These are phyloP conservation scores for Arthroderma sp. DNA, from an alignment of 2,329 filamentous ascomycete species.

Conservation along the genomic window DNA sequence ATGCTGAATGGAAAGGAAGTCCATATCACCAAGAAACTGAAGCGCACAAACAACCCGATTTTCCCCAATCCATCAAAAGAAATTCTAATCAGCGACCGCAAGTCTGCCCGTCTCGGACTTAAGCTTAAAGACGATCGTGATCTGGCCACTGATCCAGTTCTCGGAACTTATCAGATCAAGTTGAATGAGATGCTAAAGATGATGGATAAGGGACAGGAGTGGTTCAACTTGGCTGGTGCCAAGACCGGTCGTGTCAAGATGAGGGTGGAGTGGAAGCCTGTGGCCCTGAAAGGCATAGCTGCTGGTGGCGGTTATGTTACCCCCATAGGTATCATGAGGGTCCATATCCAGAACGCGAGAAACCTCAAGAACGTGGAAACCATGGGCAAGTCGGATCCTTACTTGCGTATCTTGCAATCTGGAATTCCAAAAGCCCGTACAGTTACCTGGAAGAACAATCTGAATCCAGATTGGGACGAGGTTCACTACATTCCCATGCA, in stretches of 20 bases:
- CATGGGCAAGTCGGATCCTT: constrained; percentile 93
- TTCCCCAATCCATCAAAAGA: constrained; percentile 91
- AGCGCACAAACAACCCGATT: constrained; percentile 94
- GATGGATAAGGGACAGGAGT: constrained; percentile 86
- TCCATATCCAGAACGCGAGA: constrained; percentile 75
- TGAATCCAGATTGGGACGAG: constrained; percentile 93
- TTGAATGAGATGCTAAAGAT: constrained; percentile 84
- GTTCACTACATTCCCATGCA: constrained; percentile 89
- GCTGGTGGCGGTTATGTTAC: constrained; percentile 78
- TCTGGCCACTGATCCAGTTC: constrained; percentile 62
- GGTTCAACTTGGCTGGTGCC: constrained; percentile 76
- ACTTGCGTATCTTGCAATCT: constrained; percentile 75
- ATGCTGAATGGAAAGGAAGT: constrained; percentile 87
- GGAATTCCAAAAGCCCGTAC: constrained; percentile 84
- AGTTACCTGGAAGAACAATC: constrained; percentile 89
- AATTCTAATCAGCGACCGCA: constrained; percentile 85
- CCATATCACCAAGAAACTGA: constrained; percentile 79
- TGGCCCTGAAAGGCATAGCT: constrained; percentile 65
- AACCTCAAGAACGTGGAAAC: constrained; percentile 86
- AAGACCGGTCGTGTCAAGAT: constrained; percentile 81
- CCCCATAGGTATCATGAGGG: constrained; percentile 85
- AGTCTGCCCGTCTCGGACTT: constrained; percentile 76
- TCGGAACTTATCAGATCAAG: constrained; percentile 91
- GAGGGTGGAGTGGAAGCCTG: constrained; percentile 88
- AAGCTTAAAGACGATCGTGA: constrained; percentile 95